A percentile compares a stretch with the other conserved stretches of the same genome.
phyloP scores from a whole-genome alignment of 2,329 filamentous ascomycete species.

The Aureobasidium leucospermi region DNA sequence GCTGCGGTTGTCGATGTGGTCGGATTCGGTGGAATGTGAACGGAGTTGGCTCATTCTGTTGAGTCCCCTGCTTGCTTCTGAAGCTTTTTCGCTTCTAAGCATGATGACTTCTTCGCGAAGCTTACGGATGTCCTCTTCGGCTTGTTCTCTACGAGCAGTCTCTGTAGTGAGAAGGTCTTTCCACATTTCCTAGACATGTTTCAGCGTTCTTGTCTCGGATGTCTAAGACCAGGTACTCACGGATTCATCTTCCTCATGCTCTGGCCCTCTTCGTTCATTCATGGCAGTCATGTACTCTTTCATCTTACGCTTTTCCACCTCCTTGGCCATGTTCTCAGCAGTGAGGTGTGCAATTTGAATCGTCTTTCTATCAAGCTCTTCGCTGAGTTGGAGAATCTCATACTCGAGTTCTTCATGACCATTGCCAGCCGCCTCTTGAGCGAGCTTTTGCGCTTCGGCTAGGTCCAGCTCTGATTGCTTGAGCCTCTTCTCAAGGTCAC shows the following conservation, averaged over 20 bases:
- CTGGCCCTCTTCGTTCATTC: slow-evolving; percentile 42
- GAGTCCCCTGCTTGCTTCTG: slow-evolving; percentile 26
- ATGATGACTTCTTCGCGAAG: slow-evolving; percentile 73
- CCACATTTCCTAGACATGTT: slow-evolving; percentile 66
- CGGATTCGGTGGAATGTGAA: slow-evolving; percentile 31
- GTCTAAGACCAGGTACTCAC: slow-evolving; percentile 11
- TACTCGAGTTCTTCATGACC: slow-evolving; percentile 64
- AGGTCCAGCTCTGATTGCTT: slow-evolving; percentile 50
- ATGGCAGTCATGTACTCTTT: slow-evolving; percentile 69
- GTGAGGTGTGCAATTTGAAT: slow-evolving; percentile 75
- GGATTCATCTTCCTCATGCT: slow-evolving; percentile 31
- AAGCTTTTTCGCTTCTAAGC: slow-evolving; percentile 36
- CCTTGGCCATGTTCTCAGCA: slow-evolving; percentile 68
- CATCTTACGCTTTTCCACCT: slow-evolving; percentile 79
- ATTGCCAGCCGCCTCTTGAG: slow-evolving; percentile 33
- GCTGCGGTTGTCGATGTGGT: slow-evolving; percentile 18
- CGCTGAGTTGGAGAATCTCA: slow-evolving; percentile 75
- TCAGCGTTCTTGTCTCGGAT: background rate
- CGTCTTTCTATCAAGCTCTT: slow-evolving; percentile 77
- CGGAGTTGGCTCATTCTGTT: slow-evolving; percentile 32
- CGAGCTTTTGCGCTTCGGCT: slow-evolving; percentile 36
- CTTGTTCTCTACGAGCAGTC: slow-evolving; percentile 77
- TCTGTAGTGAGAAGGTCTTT: slow-evolving; percentile 92
- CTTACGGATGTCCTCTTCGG: slow-evolving; percentile 78
- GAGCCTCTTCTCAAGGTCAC: slow-evolving; percentile 77